Percentiles rank a stretch among this genome's conserved stretches.
Conservation (phyloP, 192 early-diverging fungal genomes). For the Coemansia sp. region DNA sequence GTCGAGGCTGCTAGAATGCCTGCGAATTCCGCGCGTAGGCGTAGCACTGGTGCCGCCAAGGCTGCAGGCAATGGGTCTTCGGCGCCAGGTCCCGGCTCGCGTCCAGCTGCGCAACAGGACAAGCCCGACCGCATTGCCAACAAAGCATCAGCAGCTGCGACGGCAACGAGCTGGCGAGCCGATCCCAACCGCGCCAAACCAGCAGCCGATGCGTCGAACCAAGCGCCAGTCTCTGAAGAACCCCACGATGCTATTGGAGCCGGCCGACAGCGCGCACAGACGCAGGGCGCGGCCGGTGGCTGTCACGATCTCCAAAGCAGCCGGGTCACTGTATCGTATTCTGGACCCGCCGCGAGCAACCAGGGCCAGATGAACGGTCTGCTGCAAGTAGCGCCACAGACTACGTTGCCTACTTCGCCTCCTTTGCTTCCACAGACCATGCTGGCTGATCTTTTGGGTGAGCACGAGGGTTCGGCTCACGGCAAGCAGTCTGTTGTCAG, state of each 20-base stretch:
- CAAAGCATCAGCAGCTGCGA: conserved; percentile 16
- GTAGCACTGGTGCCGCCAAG: conserved; percentile 15
- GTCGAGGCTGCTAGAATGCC: background rate
- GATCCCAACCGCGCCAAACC: conserved; percentile 21
- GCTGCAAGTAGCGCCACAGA: background rate
- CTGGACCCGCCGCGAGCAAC: background rate
- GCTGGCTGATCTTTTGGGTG: conserved; percentile 42
- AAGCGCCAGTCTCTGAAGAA: background rate
- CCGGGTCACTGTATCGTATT: background rate
- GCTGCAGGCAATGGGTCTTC: background rate
- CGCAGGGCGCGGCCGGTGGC: conserved; percentile 4
- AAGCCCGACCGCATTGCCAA: conserved; percentile 2
- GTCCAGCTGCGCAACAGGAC: background rate
- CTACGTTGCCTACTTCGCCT: conserved; percentile 6
- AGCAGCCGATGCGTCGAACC: background rate
- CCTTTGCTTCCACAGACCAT: conserved; percentile 38
- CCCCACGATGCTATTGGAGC: background rate
- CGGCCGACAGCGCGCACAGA: conserved; percentile 17
- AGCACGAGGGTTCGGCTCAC: conserved; percentile 15
- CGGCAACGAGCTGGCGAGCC: conserved; percentile 27
- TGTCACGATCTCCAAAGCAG: background rate
- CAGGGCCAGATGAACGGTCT: conserved; percentile 4
- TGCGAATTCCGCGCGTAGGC: background rate
- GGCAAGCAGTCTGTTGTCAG: background rate
- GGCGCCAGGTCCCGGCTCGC: background rate